Percentiles rank a stretch among this genome's conserved stretches.
Conservation (phyloP, 2,329 filamentous ascomycete genomes). For the Hypoxylon sp. region DNA sequence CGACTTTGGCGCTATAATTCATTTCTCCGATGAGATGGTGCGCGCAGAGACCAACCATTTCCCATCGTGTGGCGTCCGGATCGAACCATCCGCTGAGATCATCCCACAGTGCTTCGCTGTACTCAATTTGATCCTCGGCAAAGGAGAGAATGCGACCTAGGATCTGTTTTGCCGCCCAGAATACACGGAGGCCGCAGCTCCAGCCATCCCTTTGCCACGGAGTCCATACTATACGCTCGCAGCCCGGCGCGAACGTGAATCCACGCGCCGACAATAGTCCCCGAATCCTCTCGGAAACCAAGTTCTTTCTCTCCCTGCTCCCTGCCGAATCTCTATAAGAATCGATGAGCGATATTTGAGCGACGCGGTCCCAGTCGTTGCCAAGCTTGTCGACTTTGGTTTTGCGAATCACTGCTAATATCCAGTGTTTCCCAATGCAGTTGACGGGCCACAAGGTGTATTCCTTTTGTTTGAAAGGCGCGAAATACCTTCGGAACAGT, state of each 20-base stretch:
- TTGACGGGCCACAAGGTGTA: conserved; percentile 38
- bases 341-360: conserved; percentile 34
- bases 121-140: too few relatives aligned
- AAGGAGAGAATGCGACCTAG: conserved; percentile 38
- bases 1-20: conserved; percentile 37
- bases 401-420: conserved; percentile 35
- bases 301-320: too few relatives aligned
- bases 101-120: conserved; percentile 31
- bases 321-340: conserved; percentile 4
- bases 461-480: conserved; percentile 16
- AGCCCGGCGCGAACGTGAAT: conserved; percentile 9
- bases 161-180: conserved; percentile 37
- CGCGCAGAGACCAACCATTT: conserved; percentile 41
- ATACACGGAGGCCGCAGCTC: conserved; percentile 39
- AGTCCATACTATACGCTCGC: conserved; percentile 17
- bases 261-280: too few relatives aligned
- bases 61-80: conserved; percentile 35
- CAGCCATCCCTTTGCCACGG: conserved; percentile 28
- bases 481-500: not conserved
- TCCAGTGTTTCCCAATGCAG: conserved; percentile 33
- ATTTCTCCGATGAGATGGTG: conserved; percentile 26
- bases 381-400: not conserved
- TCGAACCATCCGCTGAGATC: conserved; percentile 37
- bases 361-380: conserved; percentile 19
- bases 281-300: too few relatives aligned